phyloP scores from a whole-genome alignment of 1,139 yeast species.

The Candida sojae region DNA sequence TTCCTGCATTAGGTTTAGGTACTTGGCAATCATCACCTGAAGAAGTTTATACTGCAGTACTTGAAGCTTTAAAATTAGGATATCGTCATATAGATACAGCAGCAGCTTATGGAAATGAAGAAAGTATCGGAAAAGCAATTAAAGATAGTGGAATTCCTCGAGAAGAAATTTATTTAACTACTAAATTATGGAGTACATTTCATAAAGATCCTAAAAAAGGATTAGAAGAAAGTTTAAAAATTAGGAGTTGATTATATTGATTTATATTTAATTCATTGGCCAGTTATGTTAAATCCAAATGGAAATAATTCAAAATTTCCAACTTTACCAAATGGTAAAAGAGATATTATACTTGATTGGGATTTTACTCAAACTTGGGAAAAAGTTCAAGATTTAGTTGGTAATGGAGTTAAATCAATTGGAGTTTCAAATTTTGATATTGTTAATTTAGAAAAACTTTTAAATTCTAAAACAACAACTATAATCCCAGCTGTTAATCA shows the following conservation, averaged over 20 bases:
- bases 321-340: neutral
- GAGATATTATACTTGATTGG: conserved; percentile 39
- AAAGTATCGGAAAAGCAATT: conserved; percentile 60
- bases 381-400: neutral
- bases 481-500: conserved; percentile 2
- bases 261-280: conserved; percentile 82
- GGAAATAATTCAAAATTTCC: conserved; percentile 32
- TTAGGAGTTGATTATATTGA: conserved; percentile 78
- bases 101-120: conserved; percentile 63
- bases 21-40: conserved; percentile 66
- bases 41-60: conserved; percentile 55
- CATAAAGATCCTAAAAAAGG: conserved; percentile 59
- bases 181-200: conserved; percentile 71
- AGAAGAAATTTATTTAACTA: conserved; percentile 68
- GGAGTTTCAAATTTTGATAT: conserved; percentile 1
- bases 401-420: neutral
- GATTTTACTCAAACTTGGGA: neutral
- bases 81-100: conserved; percentile 81
- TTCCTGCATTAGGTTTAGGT: conserved; percentile 71
- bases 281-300: conserved; percentile 53
- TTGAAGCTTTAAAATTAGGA: conserved; percentile 62
- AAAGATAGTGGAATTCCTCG: conserved; percentile 65
- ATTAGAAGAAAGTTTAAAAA: conserved; percentile 58
- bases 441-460: conserved; percentile 1
- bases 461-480: neutral